These are phyloP conservation scores for Fraxinus quadrangulata DNA, from an alignment of 257 asterid genomes.

Conservation along the genomic window DNA sequence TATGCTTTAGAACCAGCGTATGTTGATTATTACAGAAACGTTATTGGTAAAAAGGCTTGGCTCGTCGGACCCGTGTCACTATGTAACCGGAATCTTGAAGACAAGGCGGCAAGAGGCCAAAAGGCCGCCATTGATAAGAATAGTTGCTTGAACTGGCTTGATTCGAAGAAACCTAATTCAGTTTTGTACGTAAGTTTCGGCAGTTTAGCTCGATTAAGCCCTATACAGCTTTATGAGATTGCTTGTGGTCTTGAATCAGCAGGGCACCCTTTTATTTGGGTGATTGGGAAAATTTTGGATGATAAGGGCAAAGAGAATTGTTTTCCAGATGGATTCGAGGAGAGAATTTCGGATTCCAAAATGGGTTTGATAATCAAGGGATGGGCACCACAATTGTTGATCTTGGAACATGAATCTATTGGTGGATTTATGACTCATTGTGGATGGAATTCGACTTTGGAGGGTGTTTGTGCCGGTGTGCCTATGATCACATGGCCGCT, in stretches of 20 bases:
- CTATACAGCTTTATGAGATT: not conserved
- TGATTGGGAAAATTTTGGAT: not conserved
- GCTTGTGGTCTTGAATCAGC: constrained; percentile 7
- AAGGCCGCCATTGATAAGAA: not conserved
- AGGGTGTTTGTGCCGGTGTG: not conserved
- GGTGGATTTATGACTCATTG: constrained; percentile 5
- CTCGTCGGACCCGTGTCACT: not conserved
- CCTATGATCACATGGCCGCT: constrained; percentile 9
- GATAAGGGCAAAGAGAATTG: not conserved
- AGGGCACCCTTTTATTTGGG: not conserved
- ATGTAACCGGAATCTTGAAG: not conserved
- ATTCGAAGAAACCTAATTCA: not conserved
- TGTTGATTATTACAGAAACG: not conserved
- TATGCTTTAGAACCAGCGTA: constrained; percentile 2
- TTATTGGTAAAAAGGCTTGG: not conserved
- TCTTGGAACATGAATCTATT: not conserved
- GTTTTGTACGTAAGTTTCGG: constrained; percentile 4
- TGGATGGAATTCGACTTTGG: constrained; percentile 1
- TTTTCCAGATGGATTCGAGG: constrained; percentile 1
- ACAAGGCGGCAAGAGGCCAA: constrained; percentile 1
- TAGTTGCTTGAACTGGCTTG: constrained; percentile 2
- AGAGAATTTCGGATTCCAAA: not conserved
- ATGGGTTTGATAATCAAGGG: constrained; percentile 10
- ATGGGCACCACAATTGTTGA: constrained; percentile 15
- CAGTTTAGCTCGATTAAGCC: not conserved